Evolutionary conservation across 495 filamentous ascomycete genomes (phyloP).

Genomic region (Podospora didyma): DNA sequence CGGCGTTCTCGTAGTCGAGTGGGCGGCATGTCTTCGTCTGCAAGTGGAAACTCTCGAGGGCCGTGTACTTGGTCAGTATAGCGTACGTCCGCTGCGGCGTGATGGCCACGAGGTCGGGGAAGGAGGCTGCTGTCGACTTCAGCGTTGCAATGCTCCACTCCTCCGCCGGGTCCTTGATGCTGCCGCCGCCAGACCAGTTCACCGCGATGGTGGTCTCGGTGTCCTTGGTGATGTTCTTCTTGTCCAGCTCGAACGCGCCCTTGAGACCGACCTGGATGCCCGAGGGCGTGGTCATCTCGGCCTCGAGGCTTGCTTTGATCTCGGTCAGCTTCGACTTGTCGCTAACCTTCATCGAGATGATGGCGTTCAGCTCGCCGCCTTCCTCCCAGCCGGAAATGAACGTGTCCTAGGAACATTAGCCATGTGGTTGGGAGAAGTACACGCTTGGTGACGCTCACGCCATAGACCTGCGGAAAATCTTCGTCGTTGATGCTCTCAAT

Average conservation of each 20-base stretch:
- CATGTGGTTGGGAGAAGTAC: no score
- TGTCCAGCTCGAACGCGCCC: background rate
- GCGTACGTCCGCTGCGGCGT: conserved; percentile 1
- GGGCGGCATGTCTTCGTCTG: background rate
- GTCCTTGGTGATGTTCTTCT: background rate
- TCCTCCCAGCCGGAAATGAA: conserved; percentile 2
- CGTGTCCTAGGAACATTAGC: background rate
- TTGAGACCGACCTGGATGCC: background rate
- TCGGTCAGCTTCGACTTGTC: conserved; percentile 1
- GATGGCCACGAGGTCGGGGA: conserved; percentile 1
- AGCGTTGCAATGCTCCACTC: background rate
- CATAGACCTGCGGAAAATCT: background rate
- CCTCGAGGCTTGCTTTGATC: background rate
- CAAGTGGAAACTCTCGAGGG: background rate
- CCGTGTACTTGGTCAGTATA: background rate
- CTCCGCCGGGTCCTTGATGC: background rate
- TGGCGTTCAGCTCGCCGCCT: conserved; percentile 2
- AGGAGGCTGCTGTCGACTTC: background rate
- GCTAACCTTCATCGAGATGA: background rate
- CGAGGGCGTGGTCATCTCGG: background rate
- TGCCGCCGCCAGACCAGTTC: background rate
- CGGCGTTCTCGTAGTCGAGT: background rate
- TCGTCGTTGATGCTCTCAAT: background rate
- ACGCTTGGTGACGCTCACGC: background rate
- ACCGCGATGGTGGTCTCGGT: background rate